Conservation (phyloP, 352 stramenopile species). For the Aphanomyces invadans region DNA sequence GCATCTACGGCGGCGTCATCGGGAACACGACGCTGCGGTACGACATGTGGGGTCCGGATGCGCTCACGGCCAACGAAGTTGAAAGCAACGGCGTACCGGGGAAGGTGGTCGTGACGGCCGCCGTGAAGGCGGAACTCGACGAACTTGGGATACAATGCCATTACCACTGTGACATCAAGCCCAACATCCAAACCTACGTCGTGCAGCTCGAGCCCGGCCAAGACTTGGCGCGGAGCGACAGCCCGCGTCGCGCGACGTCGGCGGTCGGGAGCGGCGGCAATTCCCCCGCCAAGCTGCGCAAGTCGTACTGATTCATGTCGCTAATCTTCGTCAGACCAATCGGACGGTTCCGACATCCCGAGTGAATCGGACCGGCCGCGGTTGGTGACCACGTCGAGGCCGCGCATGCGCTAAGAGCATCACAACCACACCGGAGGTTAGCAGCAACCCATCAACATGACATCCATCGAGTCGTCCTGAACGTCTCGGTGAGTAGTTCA, state of each 20-base stretch:
- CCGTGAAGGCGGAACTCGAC: slow-evolving; percentile 73
- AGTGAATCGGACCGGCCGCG: slow-evolving; percentile 67
- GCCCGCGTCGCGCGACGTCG: background rate
- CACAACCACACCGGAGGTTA: too few relatives aligned
- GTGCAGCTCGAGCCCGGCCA: slow-evolving; percentile 7
- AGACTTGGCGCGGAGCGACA: background rate
- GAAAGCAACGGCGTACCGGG: slow-evolving; percentile 78
- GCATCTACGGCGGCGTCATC: slow-evolving; percentile 83
- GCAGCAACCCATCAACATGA: too few relatives aligned
- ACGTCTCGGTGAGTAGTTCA: too few relatives aligned
- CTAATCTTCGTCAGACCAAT: slow-evolving; percentile 78
- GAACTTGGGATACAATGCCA: slow-evolving; percentile 22
- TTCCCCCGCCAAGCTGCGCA: slow-evolving; percentile 10
- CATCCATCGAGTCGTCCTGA: too few relatives aligned
- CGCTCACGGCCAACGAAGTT: slow-evolving; percentile 73
- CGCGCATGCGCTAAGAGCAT: slow-evolving; percentile 87
- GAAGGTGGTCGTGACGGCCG: slow-evolving; percentile 65
- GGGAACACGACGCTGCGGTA: slow-evolving; percentile 77
- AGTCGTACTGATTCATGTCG: too few relatives aligned
- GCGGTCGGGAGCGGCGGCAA: background rate
- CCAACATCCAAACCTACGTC: slow-evolving; percentile 6
- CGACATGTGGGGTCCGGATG: slow-evolving; percentile 83
- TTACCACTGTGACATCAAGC: slow-evolving; percentile 5
- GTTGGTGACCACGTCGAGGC: slow-evolving; percentile 28
- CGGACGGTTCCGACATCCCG: slow-evolving; percentile 75